Evolutionary conservation across 345 rosid genomes (phyloP).

Genomic region (Ricinus communis): DNA sequence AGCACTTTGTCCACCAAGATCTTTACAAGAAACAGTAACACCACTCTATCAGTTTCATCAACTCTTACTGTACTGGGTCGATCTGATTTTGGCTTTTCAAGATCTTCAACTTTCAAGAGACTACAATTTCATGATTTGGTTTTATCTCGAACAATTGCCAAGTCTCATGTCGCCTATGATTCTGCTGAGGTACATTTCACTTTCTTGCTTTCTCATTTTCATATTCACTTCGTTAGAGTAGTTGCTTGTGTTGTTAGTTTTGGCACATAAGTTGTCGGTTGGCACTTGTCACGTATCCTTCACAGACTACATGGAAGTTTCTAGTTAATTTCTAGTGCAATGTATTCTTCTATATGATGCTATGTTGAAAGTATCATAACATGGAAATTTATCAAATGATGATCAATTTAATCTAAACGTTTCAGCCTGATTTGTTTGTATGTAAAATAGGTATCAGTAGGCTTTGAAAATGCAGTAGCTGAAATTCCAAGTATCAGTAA

Average conservation of each 20-base stretch:
- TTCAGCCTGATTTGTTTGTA: neutral
- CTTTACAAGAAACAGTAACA: constrained; percentile 6
- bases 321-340: no score
- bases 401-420: neutral
- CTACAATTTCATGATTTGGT: neutral
- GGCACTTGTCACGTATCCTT: no score
- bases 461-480: constrained; percentile 7
- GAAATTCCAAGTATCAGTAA: neutral
- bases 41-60: neutral
- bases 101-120: constrained; percentile 14
- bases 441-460: constrained; percentile 14
- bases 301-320: no score
- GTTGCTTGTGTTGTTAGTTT: no score
- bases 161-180: constrained; percentile 1
- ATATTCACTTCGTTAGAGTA: no score
- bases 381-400: neutral
- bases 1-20: constrained; percentile 20
- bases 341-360: no score
- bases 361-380: no score
- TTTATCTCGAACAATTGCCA: constrained; percentile 1
- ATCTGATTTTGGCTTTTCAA: constrained; percentile 13
- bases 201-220: neutral
- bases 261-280: no score
- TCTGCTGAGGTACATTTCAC: constrained; percentile 3
- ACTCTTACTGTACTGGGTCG: neutral